Percentiles rank a stretch among this genome's conserved stretches.
phyloP scores from a whole-genome alignment of 116 monocot genomes.

The Trichopus zeylanicus region DNA sequence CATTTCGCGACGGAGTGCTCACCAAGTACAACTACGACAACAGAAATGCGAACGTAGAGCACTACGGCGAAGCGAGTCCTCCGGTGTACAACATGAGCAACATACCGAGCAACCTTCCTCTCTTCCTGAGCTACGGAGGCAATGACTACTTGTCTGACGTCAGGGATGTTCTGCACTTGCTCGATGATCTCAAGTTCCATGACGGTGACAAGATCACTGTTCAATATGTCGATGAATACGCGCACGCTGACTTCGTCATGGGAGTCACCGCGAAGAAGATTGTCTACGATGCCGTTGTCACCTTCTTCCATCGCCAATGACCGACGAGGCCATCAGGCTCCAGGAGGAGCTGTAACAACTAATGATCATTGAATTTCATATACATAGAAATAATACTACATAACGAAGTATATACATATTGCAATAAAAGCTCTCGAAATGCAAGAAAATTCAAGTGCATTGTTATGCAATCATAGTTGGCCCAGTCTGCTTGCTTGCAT shows the following conservation, averaged over 20 bases:
- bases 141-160: constrained; percentile 54
- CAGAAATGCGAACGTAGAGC: constrained; percentile 23
- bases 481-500: too few relatives aligned
- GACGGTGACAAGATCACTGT: constrained; percentile 38
- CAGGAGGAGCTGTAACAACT: too few relatives aligned
- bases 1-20: constrained; percentile 36
- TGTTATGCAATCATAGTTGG: too few relatives aligned
- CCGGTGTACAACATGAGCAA: constrained; percentile 56
- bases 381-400: too few relatives aligned
- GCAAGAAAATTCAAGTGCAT: too few relatives aligned
- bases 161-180: constrained; percentile 40
- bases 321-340: too few relatives aligned
- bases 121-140: constrained; percentile 90
- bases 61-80: constrained; percentile 44
- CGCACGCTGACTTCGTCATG: constrained; percentile 72
- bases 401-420: too few relatives aligned
- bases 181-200: constrained; percentile 44
- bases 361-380: too few relatives aligned
- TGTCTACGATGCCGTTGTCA: constrained; percentile 48
- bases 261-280: constrained; percentile 40
- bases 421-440: too few relatives aligned
- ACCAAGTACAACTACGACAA: constrained; percentile 67
- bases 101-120: constrained; percentile 46
- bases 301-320: constrained; percentile 31
- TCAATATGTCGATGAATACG: constrained; percentile 50